Conservation (phyloP, 2,329 filamentous ascomycete genomes). For the Botrytis porri region DNA sequence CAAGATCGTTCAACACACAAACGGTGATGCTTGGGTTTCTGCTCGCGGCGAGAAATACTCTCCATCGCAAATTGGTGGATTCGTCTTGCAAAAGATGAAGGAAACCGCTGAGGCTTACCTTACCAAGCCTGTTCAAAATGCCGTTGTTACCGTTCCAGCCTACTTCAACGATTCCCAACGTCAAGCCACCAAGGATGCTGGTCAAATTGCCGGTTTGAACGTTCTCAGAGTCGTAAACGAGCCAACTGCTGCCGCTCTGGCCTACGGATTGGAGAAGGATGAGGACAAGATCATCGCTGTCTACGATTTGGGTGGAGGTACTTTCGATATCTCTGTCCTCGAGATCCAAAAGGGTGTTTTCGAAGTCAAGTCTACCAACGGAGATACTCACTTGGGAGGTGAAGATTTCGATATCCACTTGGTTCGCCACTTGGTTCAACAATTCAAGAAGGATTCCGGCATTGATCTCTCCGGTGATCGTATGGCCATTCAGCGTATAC, state of each 20-base stretch:
- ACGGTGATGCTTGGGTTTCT: slow-evolving; percentile 94
- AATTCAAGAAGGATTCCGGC: slow-evolving; percentile 94
- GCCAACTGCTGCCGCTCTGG: slow-evolving; percentile 91
- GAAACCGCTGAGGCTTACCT: slow-evolving; percentile 95
- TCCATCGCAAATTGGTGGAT: slow-evolving; percentile 96
- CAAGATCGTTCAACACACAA: slow-evolving; percentile 96
- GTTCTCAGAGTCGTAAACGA: slow-evolving; percentile 98
- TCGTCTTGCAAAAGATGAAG: slow-evolving; percentile 98
- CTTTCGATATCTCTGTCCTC: slow-evolving; percentile 97
- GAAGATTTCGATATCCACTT: slow-evolving; percentile 97
- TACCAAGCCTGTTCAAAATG: slow-evolving; percentile 88
- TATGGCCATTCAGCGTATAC: slow-evolving; percentile 99
- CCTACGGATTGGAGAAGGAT: slow-evolving; percentile 95
- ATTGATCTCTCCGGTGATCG: slow-evolving; percentile 89
- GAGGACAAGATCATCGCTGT: slow-evolving; percentile 86
- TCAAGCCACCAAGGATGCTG: slow-evolving; percentile 97
- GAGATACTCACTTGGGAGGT: slow-evolving; percentile 96
- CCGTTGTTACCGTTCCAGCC: slow-evolving; percentile 92
- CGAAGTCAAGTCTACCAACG: slow-evolving; percentile 98
- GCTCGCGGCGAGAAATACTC: slow-evolving; percentile 94
- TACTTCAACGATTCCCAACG: slow-evolving; percentile 99
- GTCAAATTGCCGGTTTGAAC: slow-evolving; percentile 93
- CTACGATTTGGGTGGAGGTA: slow-evolving; percentile 97
- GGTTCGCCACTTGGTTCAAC: slow-evolving; percentile 86
- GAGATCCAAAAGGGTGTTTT: slow-evolving; percentile 98